A percentile compares a stretch with the other conserved stretches of the same genome.
These are phyloP conservation scores for Pseudogymnoascus sp. DNA, from an alignment of 2,329 filamentous ascomycete genomes.

Conservation along the genomic window DNA sequence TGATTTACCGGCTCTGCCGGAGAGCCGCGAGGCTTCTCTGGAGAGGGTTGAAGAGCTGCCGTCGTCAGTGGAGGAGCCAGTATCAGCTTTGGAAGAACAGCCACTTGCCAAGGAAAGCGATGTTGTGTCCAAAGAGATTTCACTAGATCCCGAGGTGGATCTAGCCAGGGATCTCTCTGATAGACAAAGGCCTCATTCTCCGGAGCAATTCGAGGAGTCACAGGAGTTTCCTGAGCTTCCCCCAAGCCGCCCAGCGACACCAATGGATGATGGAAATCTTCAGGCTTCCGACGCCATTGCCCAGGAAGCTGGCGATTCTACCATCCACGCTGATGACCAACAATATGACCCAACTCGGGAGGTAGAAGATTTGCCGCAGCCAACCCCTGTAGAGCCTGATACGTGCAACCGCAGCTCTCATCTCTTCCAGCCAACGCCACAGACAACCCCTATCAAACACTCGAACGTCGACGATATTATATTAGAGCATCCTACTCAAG, in stretches of 20 bases:
- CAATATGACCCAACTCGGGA: background rate
- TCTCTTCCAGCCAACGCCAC: constrained; percentile 33
- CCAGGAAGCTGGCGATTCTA: background rate
- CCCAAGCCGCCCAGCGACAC: background rate
- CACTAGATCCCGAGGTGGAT: background rate
- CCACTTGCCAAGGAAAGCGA: background rate
- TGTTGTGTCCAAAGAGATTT: background rate
- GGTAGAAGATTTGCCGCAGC: constrained; percentile 26
- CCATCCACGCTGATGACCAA: background rate
- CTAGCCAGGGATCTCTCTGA: background rate
- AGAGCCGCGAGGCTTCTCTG: constrained; percentile 29
- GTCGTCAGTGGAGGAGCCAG: background rate
- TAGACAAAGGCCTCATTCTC: background rate
- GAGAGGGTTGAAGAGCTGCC: constrained; percentile 25
- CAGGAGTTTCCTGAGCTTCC: constrained; percentile 8
- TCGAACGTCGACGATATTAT: background rate
- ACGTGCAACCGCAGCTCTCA: constrained; percentile 38
- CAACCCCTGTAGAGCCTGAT: constrained; percentile 34
- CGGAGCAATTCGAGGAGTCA: background rate
- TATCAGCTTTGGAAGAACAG: background rate
- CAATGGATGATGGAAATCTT: background rate
- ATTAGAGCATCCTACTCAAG: constrained; percentile 13
- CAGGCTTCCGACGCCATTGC: background rate
- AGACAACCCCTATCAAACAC: constrained; percentile 14
- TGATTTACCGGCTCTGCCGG: constrained; percentile 38